Evolutionary conservation across 1,284 basidiomycete species (phyloP).

Genomic region (Inonotus obliquus): DNA sequence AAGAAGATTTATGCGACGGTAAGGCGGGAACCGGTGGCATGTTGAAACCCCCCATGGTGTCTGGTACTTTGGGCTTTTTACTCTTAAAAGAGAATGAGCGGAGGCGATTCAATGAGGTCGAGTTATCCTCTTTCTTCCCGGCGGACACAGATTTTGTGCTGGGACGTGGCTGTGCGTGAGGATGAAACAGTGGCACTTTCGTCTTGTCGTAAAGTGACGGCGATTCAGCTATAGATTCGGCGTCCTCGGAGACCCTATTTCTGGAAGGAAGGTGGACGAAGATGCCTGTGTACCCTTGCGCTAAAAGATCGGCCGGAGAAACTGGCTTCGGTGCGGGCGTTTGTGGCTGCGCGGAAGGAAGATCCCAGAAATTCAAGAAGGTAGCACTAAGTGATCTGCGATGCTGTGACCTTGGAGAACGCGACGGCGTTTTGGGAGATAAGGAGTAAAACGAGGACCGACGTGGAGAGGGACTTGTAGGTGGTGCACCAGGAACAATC

Average conservation of each 20-base stretch:
- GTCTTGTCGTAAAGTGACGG: slow-evolving; percentile 17
- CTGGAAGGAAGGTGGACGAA: slow-evolving; percentile 56
- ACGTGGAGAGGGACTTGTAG: slow-evolving; percentile 36
- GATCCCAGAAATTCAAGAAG: slow-evolving; percentile 38
- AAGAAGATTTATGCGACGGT: background rate
- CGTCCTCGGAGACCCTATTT: slow-evolving; percentile 35
- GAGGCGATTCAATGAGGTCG: slow-evolving; percentile 11
- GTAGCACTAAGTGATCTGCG: slow-evolving; percentile 27
- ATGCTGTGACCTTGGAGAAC: slow-evolving; percentile 23
- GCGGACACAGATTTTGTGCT: slow-evolving; percentile 7
- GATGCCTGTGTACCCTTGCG: slow-evolving; percentile 59
- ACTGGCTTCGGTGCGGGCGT: slow-evolving; percentile 19
- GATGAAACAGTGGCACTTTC: slow-evolving; percentile 27
- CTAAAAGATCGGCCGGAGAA: slow-evolving; percentile 46
- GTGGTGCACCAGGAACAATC: slow-evolving; percentile 64
- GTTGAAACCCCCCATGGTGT: background rate
- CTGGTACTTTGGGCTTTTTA: background rate
- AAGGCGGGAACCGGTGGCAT: background rate
- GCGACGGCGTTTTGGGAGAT: slow-evolving; percentile 21
- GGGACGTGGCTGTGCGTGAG: background rate
- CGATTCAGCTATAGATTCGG: slow-evolving; percentile 22
- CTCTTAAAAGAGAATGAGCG: slow-evolving; percentile 17
- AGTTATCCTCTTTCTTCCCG: slow-evolving; percentile 2
- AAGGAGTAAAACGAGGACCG: slow-evolving; percentile 22
- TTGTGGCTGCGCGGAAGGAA: slow-evolving; percentile 31